phyloP scores from a whole-genome alignment of 2,329 filamentous ascomycete genomes.

The Fusarium incarnatum region DNA sequence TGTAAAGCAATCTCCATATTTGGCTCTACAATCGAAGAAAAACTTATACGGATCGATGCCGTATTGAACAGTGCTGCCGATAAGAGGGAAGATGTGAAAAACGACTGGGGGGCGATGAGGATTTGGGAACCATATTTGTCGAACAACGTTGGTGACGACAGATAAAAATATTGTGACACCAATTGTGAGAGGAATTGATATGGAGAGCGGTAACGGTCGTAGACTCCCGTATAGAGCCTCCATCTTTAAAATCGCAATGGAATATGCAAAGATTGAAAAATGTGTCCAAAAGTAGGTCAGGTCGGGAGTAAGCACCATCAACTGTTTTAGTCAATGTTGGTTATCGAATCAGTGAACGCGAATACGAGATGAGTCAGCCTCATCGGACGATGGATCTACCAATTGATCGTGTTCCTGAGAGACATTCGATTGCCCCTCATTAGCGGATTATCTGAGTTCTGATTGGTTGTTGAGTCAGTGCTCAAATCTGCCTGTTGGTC shows the following conservation, averaged over 20 bases:
- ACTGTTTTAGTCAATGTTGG: neutral
- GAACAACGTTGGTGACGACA: conserved; percentile 81
- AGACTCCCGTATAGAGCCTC: neutral
- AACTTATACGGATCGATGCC: conserved; percentile 93
- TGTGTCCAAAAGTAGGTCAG: neutral
- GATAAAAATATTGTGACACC: conserved; percentile 60
- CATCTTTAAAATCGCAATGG: neutral
- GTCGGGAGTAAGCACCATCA: conserved; percentile 4
- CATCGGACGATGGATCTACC: neutral
- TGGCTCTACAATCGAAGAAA: conserved; percentile 78
- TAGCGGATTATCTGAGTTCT: neutral
- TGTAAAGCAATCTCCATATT: conserved; percentile 91
- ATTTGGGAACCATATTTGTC: conserved; percentile 83
- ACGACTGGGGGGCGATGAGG: conserved; percentile 83
- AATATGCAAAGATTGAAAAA: neutral
- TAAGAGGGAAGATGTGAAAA: conserved; percentile 82
- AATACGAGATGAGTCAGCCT: conserved; percentile 19
- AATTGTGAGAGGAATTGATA: conserved; percentile 54
- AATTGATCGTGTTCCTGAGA: conserved; percentile 2
- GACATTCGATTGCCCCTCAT: neutral
- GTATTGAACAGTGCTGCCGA: conserved; percentile 92
- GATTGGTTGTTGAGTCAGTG: neutral
- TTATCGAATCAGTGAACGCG: neutral
- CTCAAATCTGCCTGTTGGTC: neutral
- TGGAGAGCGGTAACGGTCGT: conserved; percentile 11